phyloP scores from a whole-genome alignment of 2,329 filamentous ascomycete species.

The Calonectria leucothoes region DNA sequence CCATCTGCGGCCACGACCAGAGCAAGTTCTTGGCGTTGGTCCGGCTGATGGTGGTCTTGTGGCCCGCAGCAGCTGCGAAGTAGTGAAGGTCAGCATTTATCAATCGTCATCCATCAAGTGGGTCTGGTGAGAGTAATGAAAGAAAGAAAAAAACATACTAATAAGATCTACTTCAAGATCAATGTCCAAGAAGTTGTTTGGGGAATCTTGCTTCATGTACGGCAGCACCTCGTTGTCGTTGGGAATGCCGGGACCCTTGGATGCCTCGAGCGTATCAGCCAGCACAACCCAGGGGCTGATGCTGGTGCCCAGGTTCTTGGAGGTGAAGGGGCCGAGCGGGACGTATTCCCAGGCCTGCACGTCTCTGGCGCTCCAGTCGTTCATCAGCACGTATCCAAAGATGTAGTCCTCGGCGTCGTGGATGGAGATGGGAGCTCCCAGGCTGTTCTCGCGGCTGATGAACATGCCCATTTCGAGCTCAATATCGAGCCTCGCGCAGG shows the following conservation, averaged over 20 bases:
- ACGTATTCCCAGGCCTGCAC: conserved; percentile 72
- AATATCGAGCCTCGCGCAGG: conserved; percentile 74
- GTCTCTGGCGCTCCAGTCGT: conserved; percentile 74
- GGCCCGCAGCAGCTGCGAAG: conserved; percentile 45
- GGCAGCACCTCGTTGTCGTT: conserved; percentile 50
- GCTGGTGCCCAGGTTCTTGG: conserved; percentile 70
- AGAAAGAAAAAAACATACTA: conserved; percentile 40
- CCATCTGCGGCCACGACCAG: conserved; percentile 87
- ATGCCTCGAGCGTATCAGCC: conserved; percentile 63
- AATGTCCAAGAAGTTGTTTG: conserved; percentile 51
- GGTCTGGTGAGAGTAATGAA: fast-evolving
- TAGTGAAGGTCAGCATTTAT: neutral
- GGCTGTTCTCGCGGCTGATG: conserved; percentile 71
- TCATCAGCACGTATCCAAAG: conserved; percentile 76
- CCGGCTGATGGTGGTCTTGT: conserved; percentile 47
- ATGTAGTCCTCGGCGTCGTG: conserved; percentile 75
- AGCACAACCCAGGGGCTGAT: conserved; percentile 74
- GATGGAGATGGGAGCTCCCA: conserved; percentile 76
- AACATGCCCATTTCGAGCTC: conserved; percentile 85
- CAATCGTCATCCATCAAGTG: fast-evolving
- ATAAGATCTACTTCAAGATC: conserved; percentile 53
- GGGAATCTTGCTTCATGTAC: conserved; percentile 66
- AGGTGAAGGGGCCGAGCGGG: conserved; percentile 71
- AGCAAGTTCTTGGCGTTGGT: conserved; percentile 64
- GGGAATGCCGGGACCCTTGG: conserved; percentile 37